Conservation (phyloP, 1,139 yeast species). For the Pichia sp. region DNA sequence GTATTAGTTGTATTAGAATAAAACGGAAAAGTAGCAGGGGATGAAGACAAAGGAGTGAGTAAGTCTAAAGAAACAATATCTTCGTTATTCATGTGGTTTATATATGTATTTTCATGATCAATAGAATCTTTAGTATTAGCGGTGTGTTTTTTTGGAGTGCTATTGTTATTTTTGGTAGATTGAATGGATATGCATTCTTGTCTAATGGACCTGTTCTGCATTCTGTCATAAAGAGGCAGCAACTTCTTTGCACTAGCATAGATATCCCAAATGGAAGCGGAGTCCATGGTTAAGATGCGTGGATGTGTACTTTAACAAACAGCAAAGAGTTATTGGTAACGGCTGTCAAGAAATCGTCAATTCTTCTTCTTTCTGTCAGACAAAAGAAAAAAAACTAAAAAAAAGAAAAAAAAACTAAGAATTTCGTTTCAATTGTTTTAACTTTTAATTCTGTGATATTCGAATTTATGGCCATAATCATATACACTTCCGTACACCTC, state of each 20-base stretch:
- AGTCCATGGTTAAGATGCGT: slow-evolving; percentile 19
- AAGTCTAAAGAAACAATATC: slow-evolving; percentile 15
- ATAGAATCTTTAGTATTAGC: background rate
- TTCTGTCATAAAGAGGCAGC: slow-evolving; percentile 29
- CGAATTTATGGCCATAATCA: no score
- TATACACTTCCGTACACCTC: no score
- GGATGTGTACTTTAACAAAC: background rate
- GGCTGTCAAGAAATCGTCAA: background rate
- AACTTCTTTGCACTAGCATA: slow-evolving; percentile 28
- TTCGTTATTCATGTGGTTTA: slow-evolving; percentile 10
- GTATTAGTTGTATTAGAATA: background rate
- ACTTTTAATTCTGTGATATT: no score
- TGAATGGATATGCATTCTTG: slow-evolving; percentile 25
- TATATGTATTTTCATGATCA: background rate
- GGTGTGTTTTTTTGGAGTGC: background rate
- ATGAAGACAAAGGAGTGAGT: slow-evolving; percentile 21
- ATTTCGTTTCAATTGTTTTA: no score
- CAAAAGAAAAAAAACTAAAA: background rate
- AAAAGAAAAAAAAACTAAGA: background rate
- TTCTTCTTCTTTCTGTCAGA: background rate
- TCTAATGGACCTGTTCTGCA: slow-evolving; percentile 27
- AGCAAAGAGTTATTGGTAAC: background rate
- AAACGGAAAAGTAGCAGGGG: slow-evolving; percentile 10
- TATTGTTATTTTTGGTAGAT: slow-evolving; percentile 6
- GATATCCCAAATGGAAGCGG: slow-evolving; percentile 31